Conservation (phyloP, 352 stramenopile genomes). For the Phytophthora rubi region DNA sequence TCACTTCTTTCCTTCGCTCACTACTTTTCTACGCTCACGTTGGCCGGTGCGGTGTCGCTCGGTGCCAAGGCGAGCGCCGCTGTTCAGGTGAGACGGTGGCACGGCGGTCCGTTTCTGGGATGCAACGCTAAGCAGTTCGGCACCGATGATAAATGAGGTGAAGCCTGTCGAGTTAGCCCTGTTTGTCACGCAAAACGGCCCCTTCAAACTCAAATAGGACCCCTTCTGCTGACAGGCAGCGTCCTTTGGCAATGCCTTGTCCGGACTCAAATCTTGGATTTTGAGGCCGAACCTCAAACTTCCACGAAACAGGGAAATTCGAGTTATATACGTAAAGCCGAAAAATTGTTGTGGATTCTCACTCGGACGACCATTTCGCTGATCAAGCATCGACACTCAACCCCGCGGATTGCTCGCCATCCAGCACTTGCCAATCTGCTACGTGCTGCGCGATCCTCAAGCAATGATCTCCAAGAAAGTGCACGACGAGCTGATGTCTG, state of each 20-base stretch:
- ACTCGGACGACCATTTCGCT: constrained; percentile 18
- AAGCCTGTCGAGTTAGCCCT: neutral
- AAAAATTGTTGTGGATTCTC: constrained; percentile 19
- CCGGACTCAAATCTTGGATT: constrained; percentile 33
- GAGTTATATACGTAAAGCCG: neutral
- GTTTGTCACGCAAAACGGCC: neutral
- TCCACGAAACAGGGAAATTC: constrained; percentile 2
- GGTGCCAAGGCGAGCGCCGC: neutral
- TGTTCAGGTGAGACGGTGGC: constrained; percentile 2
- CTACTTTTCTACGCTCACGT: neutral
- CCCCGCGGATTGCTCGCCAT: neutral
- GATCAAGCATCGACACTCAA: neutral
- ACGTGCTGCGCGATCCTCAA: neutral
- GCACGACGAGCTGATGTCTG: constrained; percentile 32
- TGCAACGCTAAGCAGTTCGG: neutral
- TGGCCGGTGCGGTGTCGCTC: neutral
- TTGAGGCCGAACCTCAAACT: constrained; percentile 3
- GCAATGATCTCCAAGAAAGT: constrained; percentile 38
- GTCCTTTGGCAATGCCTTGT: neutral
- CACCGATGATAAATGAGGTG: neutral
- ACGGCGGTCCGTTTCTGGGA: neutral
- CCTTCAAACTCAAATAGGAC: neutral
- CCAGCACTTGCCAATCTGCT: constrained; percentile 24
- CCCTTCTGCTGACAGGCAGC: neutral
- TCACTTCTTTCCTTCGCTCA: neutral